Percentiles rank a stretch among this genome's conserved stretches.
Evolutionary conservation across 2,329 filamentous ascomycete species (phyloP).

Genomic region (Neonectria punicea): DNA sequence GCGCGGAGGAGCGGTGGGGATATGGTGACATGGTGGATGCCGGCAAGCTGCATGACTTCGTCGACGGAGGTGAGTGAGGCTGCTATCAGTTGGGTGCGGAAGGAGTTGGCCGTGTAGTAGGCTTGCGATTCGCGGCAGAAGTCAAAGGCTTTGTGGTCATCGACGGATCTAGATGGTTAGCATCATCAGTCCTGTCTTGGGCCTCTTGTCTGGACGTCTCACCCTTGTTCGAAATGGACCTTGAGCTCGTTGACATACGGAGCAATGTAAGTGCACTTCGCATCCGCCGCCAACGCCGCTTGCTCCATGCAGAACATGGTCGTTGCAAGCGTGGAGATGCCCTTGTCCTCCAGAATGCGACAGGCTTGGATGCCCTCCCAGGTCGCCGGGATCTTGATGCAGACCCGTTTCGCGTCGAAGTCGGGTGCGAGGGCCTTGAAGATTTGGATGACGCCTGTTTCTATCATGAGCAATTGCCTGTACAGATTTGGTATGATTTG

Average conservation of each 20-base stretch:
- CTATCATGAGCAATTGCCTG: neutral
- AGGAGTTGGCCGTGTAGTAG: constrained; percentile 58
- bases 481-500: neutral
- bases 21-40: constrained; percentile 69
- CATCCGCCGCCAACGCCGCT: constrained; percentile 66
- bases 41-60: constrained; percentile 68
- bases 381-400: constrained; percentile 71
- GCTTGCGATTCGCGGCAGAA: constrained; percentile 63
- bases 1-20: constrained; percentile 61
- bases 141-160: constrained; percentile 60
- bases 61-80: constrained; percentile 66
- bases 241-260: constrained; percentile 74
- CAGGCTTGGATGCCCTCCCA: constrained; percentile 73
- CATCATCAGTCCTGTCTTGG: neutral
- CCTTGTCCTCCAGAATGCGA: constrained; percentile 59
- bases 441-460: constrained; percentile 57
- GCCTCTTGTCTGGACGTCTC: constrained; percentile 28
- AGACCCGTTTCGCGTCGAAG: constrained; percentile 61
- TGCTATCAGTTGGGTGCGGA: constrained; percentile 62
- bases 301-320: constrained; percentile 72
- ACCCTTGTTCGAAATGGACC: constrained; percentile 67
- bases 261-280: constrained; percentile 69
- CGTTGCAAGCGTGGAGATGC: constrained; percentile 70
- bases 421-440: constrained; percentile 36
- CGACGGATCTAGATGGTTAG: constrained; percentile 53